Evolutionary conservation across 78 protist genomes (phyloP).

Genomic region (Guillardia theta): DNA sequence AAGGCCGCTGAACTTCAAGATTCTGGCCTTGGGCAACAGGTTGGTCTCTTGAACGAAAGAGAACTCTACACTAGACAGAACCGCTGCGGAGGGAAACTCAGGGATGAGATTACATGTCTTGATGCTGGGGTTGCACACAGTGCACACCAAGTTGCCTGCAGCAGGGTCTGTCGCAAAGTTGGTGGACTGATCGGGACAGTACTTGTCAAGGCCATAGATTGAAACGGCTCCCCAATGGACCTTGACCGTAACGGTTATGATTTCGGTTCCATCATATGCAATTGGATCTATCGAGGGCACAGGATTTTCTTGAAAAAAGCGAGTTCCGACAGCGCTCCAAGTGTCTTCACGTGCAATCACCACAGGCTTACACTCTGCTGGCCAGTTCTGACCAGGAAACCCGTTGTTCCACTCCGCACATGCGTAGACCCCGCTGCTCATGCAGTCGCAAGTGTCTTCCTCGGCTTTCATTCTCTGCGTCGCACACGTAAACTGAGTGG

Average conservation of each 20-base stretch:
- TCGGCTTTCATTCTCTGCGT: neutral
- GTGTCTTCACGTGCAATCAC: neutral
- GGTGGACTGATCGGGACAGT: neutral
- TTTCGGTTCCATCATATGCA: neutral
- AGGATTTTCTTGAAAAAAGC: neutral
- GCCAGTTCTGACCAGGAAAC: neutral
- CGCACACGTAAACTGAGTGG: no score
- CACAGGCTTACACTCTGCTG: neutral
- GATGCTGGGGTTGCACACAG: neutral
- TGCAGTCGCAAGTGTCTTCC: neutral
- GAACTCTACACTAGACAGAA: neutral
- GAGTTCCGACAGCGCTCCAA: neutral
- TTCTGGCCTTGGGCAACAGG: neutral
- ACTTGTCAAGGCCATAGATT: neutral
- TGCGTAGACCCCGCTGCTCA: neutral
- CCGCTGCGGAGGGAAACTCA: neutral
- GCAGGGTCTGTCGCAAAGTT: neutral
- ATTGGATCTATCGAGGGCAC: neutral
- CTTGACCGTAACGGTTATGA: neutral
- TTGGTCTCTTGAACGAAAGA: neutral
- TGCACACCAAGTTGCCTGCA: neutral
- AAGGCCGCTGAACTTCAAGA: neutral
- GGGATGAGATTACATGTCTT: no score
- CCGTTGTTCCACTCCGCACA: neutral
- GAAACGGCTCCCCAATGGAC: neutral